Evolutionary conservation across 108 stramenopile species (phyloP), one percentile per base, ranked within the genome.

Genomic region (Fragilaria crotonensis): DNA sequence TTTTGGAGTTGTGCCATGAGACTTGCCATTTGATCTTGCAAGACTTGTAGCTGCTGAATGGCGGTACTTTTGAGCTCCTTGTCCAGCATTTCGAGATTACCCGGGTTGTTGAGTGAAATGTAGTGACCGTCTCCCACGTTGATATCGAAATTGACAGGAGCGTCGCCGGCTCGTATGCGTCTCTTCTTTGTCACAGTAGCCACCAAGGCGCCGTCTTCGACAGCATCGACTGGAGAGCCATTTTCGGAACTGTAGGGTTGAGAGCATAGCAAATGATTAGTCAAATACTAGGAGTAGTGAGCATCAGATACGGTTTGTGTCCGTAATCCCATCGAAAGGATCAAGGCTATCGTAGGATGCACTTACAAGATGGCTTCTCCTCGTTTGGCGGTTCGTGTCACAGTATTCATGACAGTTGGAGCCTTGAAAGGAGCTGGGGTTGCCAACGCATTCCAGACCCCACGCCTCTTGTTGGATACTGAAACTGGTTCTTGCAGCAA

Each of bases 1-100:
- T 25, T 52, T 52, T n/a, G 18, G 26, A 82, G 68, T 51, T 87
- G 78, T 23, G 78, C 78, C 80, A 87, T 81, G 63, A 82, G 74
- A 52, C 69, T 82, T 9, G 81, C 77, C 78, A 84, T 84, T 61
- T 87, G 86, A 55, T 84, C 83, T 52, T 87, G 80, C 57, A 84
- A 63, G 20, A 79, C 80, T 54, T 82, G 77, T 46, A 84, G 63
- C 59, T 84, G 83, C 14, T 62, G 44, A 30, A 70, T 71, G 11
- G 83, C 83, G 22, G 73, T 72, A 3, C 66, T 70, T 52, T 87
- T 87, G 62, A 84, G 68, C 31, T 71, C 64, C 11, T 66, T 50
- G 54, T 76, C 80, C 33, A 87, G 54, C n/a, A n/a, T n/a, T n/a
- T n/a, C n/a, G 33, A 84, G 59, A 23, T 67, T 76, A 45, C 52